These are phyloP conservation scores for Stemphylium beticola DNA, from an alignment of 2,329 filamentous ascomycete species.

Conservation along the genomic window DNA sequence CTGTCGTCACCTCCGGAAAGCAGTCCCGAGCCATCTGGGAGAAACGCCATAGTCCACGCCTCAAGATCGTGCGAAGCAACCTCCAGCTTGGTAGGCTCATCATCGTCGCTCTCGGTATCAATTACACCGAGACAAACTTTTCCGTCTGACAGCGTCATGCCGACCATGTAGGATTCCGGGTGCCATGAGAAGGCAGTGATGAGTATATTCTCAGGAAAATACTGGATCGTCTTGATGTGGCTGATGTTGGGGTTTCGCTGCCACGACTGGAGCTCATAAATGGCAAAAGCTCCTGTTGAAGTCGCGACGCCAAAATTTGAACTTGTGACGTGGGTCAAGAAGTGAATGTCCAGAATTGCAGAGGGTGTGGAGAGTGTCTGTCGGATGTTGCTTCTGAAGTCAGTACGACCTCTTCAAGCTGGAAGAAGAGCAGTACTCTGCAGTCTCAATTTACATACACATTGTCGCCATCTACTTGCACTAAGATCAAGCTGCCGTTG, in stretches of 20 bases:
- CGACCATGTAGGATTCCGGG: conserved; percentile 63
- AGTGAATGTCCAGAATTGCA: conserved; percentile 85
- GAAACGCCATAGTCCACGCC: conserved; percentile 75
- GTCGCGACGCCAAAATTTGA: conserved; percentile 74
- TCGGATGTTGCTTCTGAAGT: conserved; percentile 46
- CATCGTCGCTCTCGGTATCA: conserved; percentile 34
- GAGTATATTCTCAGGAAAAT: conserved; percentile 65
- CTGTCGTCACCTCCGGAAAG: conserved; percentile 81
- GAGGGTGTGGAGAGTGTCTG: conserved; percentile 69
- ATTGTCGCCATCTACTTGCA: conserved; percentile 59
- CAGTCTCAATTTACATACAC: conserved; percentile 59
- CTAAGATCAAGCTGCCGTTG: conserved; percentile 76
- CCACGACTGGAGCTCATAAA: conserved; percentile 61
- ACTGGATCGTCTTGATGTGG: conserved; percentile 52
- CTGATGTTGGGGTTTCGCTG: conserved; percentile 19
- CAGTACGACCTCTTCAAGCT: background rate
- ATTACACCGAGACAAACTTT: conserved; percentile 55
- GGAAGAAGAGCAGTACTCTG: background rate
- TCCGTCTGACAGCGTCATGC: conserved; percentile 74
- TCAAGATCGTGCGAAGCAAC: conserved; percentile 63
- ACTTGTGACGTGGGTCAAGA: conserved; percentile 60
- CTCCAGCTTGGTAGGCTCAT: conserved; percentile 21
- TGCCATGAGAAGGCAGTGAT: conserved; percentile 79
- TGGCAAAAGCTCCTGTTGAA: conserved; percentile 73
- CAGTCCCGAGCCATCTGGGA: conserved; percentile 52